Percentiles rank a stretch among this genome's conserved stretches.
Conservation (phyloP, 179 eudicot genomes). For the Spinacia oleracea region DNA sequence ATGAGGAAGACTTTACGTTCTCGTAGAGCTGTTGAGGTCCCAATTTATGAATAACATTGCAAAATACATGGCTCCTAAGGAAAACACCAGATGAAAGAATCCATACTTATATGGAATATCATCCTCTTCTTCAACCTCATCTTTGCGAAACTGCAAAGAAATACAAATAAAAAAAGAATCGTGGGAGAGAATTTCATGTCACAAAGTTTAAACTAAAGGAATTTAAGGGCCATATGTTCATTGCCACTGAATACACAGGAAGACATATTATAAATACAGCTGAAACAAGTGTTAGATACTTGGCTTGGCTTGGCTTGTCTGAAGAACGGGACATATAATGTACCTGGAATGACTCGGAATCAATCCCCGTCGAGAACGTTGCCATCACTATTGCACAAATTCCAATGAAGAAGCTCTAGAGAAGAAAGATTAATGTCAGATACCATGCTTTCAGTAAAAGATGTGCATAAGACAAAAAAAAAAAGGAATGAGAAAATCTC, state of each 20-base stretch:
- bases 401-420: constrained; percentile 84
- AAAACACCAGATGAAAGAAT: constrained; percentile 85
- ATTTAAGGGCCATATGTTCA: background rate
- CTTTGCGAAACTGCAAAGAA: constrained; percentile 71
- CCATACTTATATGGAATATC: constrained; percentile 86
- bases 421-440: constrained; percentile 7
- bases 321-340: background rate
- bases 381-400: constrained; percentile 86
- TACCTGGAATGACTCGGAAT: constrained; percentile 95
- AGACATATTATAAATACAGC: background rate
- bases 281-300: background rate
- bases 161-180: background rate
- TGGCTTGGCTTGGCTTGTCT: background rate
- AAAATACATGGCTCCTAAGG: constrained; percentile 96
- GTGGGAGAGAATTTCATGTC: background rate
- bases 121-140: constrained; percentile 56
- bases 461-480: background rate
- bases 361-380: constrained; percentile 95
- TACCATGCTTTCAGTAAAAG: background rate
- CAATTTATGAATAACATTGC: constrained; percentile 94
- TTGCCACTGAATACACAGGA: background rate
- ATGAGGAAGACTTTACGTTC: constrained; percentile 46
- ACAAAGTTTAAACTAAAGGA: background rate
- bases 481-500: background rate
- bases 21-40: constrained; percentile 73